Conservation (phyloP, 805 yeast species). For the Teunomyces pallodes region DNA sequence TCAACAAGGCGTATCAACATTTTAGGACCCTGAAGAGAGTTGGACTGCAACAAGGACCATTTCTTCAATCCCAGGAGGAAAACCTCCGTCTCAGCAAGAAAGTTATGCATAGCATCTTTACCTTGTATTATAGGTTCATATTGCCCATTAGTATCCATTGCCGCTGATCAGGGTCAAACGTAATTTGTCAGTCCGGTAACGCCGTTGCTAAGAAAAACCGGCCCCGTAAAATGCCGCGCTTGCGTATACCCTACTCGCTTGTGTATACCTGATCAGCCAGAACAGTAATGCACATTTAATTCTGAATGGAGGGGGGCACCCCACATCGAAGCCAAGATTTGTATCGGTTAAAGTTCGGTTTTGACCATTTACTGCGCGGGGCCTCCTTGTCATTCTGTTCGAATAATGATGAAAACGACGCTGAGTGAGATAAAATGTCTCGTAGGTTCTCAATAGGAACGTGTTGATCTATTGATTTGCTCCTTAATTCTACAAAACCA, state of each 20-base stretch:
- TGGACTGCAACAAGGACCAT: background rate
- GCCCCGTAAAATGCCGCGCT: background rate
- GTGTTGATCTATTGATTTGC: no score
- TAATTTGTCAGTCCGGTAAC: background rate
- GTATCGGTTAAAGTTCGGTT: background rate
- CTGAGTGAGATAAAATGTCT: background rate
- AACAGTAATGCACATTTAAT: background rate
- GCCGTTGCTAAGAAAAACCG: background rate
- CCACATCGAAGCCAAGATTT: slow-evolving; percentile 1
- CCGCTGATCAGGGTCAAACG: no score
- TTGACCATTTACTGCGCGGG: background rate
- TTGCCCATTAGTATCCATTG: no score
- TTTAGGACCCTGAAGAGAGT: background rate
- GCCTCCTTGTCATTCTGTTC: background rate
- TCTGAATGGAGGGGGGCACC: background rate
- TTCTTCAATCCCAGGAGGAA: no score
- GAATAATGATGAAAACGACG: background rate
- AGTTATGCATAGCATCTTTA: no score
- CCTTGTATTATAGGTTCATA: no score
- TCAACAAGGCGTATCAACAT: background rate
- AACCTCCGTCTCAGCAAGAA: no score
- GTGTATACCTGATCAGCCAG: background rate
- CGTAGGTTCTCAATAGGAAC: no score
- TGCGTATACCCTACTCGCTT: background rate
- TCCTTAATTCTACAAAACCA: no score